These are phyloP conservation scores for Eucalyptus urophylla DNA, from an alignment of 345 rosid species.

Conservation along the genomic window DNA sequence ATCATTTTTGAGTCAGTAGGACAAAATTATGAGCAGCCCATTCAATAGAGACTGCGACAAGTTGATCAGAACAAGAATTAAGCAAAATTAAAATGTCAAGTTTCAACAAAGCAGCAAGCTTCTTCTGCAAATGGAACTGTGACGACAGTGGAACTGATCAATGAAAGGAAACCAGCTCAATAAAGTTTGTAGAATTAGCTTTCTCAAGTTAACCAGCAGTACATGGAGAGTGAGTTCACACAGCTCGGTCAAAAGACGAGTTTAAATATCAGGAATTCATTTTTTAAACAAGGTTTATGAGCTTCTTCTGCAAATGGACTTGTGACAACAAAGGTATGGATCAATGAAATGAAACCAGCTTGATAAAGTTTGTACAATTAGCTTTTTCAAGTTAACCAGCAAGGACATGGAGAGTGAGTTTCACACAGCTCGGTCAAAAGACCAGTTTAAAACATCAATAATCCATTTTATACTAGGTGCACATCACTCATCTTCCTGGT, in stretches of 20 bases:
- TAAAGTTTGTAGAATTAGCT: not conserved
- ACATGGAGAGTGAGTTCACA: not conserved
- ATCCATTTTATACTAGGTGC: not conserved
- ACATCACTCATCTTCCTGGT: not conserved
- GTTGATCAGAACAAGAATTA: not conserved
- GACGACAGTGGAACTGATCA: not conserved
- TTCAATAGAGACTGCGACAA: not conserved
- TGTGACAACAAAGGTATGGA: not conserved
- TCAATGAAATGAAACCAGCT: not conserved
- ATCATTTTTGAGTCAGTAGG: not conserved
- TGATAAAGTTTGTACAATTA: not conserved
- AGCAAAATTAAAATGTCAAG: not conserved
- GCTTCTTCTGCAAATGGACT: not conserved
- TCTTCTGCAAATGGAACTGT: not conserved
- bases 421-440: not conserved
- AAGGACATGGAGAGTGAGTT: not conserved
- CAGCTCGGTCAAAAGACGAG: not conserved
- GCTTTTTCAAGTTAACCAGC: not conserved
- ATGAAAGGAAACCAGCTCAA: not conserved
- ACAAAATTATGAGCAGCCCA: not conserved
- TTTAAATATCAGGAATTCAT: not conserved
- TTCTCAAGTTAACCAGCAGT: not conserved
- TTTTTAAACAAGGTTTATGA: not conserved
- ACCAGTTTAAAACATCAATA: not conserved
- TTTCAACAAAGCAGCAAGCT: not conserved